Conservation (phyloP, 2,329 filamentous ascomycete genomes). For the Colletotrichum neosansevieriae region DNA sequence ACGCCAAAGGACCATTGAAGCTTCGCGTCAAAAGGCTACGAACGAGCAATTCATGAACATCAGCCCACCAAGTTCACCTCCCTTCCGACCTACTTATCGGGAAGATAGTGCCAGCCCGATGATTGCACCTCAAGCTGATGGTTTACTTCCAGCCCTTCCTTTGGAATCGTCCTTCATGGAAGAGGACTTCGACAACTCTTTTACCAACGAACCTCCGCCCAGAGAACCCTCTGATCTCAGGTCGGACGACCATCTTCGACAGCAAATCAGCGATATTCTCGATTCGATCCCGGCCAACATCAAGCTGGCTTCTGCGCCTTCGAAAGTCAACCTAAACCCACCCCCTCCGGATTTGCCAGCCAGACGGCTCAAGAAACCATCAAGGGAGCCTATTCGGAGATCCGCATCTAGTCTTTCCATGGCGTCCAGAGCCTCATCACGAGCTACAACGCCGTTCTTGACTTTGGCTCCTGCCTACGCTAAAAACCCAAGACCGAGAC, state of each 20-base stretch:
- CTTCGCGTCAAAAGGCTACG: conserved; percentile 13
- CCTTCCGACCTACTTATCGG: conserved; percentile 41
- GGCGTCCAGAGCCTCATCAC: conserved; percentile 52
- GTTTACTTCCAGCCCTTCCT: conserved; percentile 52
- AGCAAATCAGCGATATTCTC: conserved; percentile 84
- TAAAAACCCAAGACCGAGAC: conserved; percentile 62
- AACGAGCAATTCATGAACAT: conserved; percentile 50
- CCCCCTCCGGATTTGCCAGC: conserved; percentile 69
- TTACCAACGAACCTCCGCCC: conserved; percentile 50
- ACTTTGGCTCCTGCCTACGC: conserved; percentile 73
- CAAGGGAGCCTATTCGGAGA: conserved; percentile 58
- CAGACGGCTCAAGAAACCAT: conserved; percentile 58
- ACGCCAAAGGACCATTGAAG: conserved; percentile 44
- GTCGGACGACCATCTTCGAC: conserved; percentile 77
- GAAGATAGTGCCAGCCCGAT: conserved; percentile 35
- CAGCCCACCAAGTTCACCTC: conserved; percentile 64
- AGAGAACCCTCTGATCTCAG: conserved; percentile 52
- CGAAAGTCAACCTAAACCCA: conserved; percentile 66
- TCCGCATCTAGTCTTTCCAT: conserved; percentile 63
- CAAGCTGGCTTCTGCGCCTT: conserved; percentile 70
- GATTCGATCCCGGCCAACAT: conserved; percentile 84
- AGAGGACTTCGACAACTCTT: conserved; percentile 60
- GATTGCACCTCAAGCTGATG: conserved; percentile 34
- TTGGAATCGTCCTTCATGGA: conserved; percentile 59
- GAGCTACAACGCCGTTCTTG: conserved; percentile 74